phyloP scores from a whole-genome alignment of 306 rosid species.

The Oemleria cerasiformis region DNA sequence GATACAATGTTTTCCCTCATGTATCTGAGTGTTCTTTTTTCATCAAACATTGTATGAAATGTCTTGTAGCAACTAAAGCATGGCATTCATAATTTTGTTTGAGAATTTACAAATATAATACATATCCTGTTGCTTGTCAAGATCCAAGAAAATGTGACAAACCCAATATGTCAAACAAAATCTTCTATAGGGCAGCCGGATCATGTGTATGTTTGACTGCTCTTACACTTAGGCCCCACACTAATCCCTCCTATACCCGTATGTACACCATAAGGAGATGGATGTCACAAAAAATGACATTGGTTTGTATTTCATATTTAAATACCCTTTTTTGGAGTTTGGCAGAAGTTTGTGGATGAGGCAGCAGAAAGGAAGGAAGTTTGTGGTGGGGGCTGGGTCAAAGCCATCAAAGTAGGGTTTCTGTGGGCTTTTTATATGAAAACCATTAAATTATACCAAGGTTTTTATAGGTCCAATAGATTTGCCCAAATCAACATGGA shows the following conservation, averaged over 20 bases:
- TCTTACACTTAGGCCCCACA: too few relatives aligned
- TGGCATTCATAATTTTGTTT: neutral
- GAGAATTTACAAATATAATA: too few relatives aligned
- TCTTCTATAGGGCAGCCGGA: too few relatives aligned
- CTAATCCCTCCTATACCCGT: neutral
- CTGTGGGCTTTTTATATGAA: slow-evolving; percentile 6
- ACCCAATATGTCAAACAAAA: too few relatives aligned
- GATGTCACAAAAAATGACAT: slow-evolving; percentile 1
- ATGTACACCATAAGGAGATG: slow-evolving; percentile 2
- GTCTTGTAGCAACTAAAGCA: slow-evolving; percentile 22
- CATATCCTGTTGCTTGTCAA: too few relatives aligned
- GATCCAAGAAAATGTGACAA: too few relatives aligned
- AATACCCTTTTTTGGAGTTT: neutral
- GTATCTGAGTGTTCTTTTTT: slow-evolving; percentile 27
- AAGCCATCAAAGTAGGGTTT: neutral
- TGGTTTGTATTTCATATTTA: neutral
- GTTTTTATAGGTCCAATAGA: neutral
- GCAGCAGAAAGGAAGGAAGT: neutral
- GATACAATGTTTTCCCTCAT: slow-evolving; percentile 30
- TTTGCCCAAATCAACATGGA: slow-evolving; percentile 13
- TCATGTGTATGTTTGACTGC: too few relatives aligned
- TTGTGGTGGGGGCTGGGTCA: neutral
- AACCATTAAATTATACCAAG: neutral
- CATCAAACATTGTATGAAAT: slow-evolving; percentile 29
- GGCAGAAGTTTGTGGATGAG: slow-evolving; percentile 6